These are phyloP conservation scores for Pneumocystis sp. DNA, from an alignment of 1,139 yeast species.

Conservation along the genomic window DNA sequence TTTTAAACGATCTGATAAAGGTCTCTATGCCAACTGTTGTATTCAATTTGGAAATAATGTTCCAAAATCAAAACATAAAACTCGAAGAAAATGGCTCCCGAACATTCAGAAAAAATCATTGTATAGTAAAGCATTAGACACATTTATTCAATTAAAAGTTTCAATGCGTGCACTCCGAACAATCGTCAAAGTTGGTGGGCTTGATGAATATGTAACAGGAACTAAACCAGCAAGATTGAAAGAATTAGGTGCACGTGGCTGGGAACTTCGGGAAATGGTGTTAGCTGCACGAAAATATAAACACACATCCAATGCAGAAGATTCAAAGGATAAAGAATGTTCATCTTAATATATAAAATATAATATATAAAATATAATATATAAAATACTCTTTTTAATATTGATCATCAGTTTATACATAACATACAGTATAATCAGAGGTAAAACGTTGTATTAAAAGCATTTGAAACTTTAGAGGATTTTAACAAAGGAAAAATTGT, in stretches of 20 bases:
- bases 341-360: neutral
- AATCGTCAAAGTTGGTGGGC: neutral
- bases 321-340: neutral
- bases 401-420: neutral
- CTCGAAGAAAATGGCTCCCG: constrained; percentile 1
- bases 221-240: neutral
- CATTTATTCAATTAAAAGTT: neutral
- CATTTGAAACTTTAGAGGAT: neutral
- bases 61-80: neutral
- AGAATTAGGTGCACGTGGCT: neutral
- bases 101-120: neutral
- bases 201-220: neutral
- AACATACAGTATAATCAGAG: neutral
- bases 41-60: constrained; percentile 1
- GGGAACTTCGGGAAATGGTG: constrained; percentile 1
- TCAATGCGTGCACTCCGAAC: neutral
- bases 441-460: neutral
- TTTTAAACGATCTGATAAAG: neutral
- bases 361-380: too few relatives aligned
- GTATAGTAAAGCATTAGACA: neutral
- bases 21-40: neutral
- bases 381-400: neutral
- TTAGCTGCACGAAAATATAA: neutral
- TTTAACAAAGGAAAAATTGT: neutral
- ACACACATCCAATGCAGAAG: neutral